Evolutionary conservation across 208 protist species (phyloP), one percentile per base, ranked within the genome.

Genomic region (Vickermania ingenoplastis): DNA sequence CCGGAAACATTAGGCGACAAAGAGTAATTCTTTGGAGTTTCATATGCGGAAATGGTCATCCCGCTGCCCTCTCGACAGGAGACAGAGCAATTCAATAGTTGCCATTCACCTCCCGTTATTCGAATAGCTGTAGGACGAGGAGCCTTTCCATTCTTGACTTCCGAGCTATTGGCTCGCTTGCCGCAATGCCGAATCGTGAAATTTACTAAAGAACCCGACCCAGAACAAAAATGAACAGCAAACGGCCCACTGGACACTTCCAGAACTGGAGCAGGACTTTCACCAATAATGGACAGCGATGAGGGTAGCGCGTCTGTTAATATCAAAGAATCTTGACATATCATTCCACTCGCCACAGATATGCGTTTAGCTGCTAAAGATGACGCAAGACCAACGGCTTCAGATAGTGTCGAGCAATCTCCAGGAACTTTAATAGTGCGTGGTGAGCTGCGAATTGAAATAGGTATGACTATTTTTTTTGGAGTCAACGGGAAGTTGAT

Each of bases 151-250:
- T 45, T 45, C 17, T 45, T 45, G 36, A 45, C 11, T 17, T 45
- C 36, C 7, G 36, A 45, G 7, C 36, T 17, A 17, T 45, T 17
- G 7, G 11, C 36, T 17, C 36, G 36, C 17, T 45, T 25, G 25
- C 72, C 79, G 24, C 69, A 59, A 51, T 92, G 79, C 28, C 86
- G 81, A 54, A 92, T 76, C 27, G 87, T 71, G 55, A 92, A 88
- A 70, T 92, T 89, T 59, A 83, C 75, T 14, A 92, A 49, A 26
- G 61, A 75, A 17, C 86, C 86, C 13, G 65, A 71, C 29, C 86
- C 86, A 0, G 79, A 86, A 36, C 59, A 41, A 59, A 73, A 89
- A 59, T 74, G 57, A 31, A 92, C 52, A 17, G 76, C 86, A 52
- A 74, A 85, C 3, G 69, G 53, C 14, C 50, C 64, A 59, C 75